Base-by-base conservation (phyloP, 805 yeast genomes). In the Yamadazyma laniorum region DNA sequence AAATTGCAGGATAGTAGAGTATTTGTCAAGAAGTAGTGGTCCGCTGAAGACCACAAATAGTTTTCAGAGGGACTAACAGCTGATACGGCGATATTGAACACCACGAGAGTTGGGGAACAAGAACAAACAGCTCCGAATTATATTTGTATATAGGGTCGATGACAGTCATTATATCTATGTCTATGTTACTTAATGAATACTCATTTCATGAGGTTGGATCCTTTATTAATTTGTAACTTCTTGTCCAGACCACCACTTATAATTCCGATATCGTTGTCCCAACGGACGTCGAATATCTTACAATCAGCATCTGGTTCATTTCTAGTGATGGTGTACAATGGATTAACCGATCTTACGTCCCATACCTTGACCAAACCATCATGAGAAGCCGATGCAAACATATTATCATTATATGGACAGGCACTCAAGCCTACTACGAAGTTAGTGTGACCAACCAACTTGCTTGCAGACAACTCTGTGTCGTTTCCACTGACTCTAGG, bases 361-460 rank as follows among this genome's bases (percentile, higher is more conserved):
- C 99, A 93, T 15, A 93, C 84, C 54, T 89, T 82, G 30, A 84
- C 91, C 1, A 95, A 86, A 18, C 98, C 96, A 61, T 93, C 99
- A 58, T 90, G 96, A n/a, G 96, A 87, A 13, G 84, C 95, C 4
- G 96, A 86, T 15, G 86, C 79, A 51, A 93, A 74, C 81, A 87
- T 79, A 63, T 85, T 82, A 34, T 82, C 86, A 55, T 81, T 85
- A 38, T 75, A 77, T 6, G 97, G 95, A 42, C 82, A 75, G 4
- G 84, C 76, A 19, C 82, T 77, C 48, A 93, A 67, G 1, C 82
- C 75, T 8, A 83, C 91, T 26, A 93, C 98, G 57, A 93, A 90
- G 63, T 90, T 91, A 30, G 83, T 77, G 60, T 93, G 99, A 5
- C 99, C 99, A 34, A 79, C 70, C 37, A 93, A 73, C 61, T 89